These are phyloP conservation scores for Juglanconis oblonga DNA, from an alignment of 2,329 filamentous ascomycete genomes.

Conservation along the genomic window DNA sequence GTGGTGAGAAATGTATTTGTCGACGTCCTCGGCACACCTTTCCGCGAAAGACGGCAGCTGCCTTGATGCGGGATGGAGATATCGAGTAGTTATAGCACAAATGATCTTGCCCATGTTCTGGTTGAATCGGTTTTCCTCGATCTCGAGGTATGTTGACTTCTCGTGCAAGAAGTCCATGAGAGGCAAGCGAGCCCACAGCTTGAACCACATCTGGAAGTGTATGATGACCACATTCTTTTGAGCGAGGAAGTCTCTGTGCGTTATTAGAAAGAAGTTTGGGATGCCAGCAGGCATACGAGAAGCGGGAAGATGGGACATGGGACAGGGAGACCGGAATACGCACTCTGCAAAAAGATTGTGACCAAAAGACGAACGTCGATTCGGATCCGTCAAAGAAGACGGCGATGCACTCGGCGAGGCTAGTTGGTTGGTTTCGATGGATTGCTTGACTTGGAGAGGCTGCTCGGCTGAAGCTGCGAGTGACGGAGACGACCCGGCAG, in stretches of 20 bases:
- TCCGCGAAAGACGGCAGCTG: conserved; percentile 32
- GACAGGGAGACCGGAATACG: not conserved
- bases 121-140: conserved; percentile 34
- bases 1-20: conserved; percentile 38
- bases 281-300: not conserved
- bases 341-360: conserved; percentile 7
- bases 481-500: not conserved
- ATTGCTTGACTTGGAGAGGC: not conserved
- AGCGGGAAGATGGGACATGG: not conserved
- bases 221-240: conserved; percentile 33
- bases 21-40: conserved; percentile 37
- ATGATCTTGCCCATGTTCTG: conserved; percentile 36
- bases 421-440: not conserved
- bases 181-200: conserved; percentile 35
- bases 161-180: conserved; percentile 38
- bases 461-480: not conserved
- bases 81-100: conserved; percentile 35
- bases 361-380: not conserved
- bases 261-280: not conserved
- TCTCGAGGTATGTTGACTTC: conserved; percentile 31
- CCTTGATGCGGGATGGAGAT: conserved; percentile 31
- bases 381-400: conserved; percentile 2
- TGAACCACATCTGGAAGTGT: conserved; percentile 38
- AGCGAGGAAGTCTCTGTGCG: conserved; percentile 29
- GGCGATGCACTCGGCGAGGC: conserved; percentile 1